Percentiles rank a stretch among this genome's conserved stretches.
These are phyloP conservation scores for Nemania abortiva DNA, from an alignment of 2,329 filamentous ascomycete genomes.

Conservation along the genomic window DNA sequence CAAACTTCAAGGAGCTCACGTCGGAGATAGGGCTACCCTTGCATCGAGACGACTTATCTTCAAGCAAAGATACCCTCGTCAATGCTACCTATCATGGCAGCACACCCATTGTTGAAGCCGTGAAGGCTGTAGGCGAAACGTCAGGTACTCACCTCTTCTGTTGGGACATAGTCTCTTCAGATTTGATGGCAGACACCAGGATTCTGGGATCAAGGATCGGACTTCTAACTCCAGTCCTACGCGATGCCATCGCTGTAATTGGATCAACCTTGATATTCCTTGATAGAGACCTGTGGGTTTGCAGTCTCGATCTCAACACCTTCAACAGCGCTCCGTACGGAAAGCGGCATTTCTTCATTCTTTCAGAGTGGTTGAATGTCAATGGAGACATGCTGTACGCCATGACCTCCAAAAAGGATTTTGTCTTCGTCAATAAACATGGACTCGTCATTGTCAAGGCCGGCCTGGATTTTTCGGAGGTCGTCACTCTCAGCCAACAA, in stretches of 20 bases:
- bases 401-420: slow-evolving; percentile 34
- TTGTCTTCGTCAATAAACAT: slow-evolving; percentile 37
- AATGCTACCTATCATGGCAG: slow-evolving; percentile 22
- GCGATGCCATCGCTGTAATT: slow-evolving; percentile 31
- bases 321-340: slow-evolving; percentile 35
- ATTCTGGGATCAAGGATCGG: slow-evolving; percentile 28
- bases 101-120: slow-evolving; percentile 25
- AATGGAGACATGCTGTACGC: slow-evolving; percentile 35
- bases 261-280: slow-evolving; percentile 38
- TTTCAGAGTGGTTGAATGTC: slow-evolving; percentile 38
- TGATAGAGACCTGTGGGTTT: slow-evolving; percentile 37
- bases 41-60: slow-evolving; percentile 21
- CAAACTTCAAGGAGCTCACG: slow-evolving; percentile 30
- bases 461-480: slow-evolving; percentile 38
- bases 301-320: slow-evolving; percentile 36
- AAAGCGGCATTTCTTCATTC: slow-evolving; percentile 40
- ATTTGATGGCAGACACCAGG: slow-evolving; percentile 13
- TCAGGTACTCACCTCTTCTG: slow-evolving; percentile 28
- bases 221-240: slow-evolving; percentile 29
- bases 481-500: slow-evolving; percentile 34
- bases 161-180: slow-evolving; percentile 31
- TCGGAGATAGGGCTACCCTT: slow-evolving; percentile 18
- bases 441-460: slow-evolving; percentile 31
- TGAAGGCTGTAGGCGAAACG: slow-evolving; percentile 23
- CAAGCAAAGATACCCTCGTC: slow-evolving; percentile 20